Evolutionary conservation across 2,329 filamentous ascomycete species (phyloP), one percentile per base, ranked within the genome.

Genomic region (Dichotomopilus funicola): DNA sequence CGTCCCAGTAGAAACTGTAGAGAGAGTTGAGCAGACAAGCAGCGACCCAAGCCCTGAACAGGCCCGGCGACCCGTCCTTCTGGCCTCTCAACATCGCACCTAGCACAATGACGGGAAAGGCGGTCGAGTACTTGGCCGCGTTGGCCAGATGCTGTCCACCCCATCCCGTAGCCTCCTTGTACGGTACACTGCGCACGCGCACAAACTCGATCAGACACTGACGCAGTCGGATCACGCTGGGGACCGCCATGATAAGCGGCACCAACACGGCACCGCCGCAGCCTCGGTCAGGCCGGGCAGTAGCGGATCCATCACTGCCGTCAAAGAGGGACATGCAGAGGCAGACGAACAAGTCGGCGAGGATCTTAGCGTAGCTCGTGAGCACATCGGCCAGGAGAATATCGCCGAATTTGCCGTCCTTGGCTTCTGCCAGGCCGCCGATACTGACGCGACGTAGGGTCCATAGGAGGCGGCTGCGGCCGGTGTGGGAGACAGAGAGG

Each of bases 1-100:
- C 85, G 66, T 99, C 94, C 94, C 94, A 99, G 77, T 94, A 99
- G 75, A 97, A 97, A n/a, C 88, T 91, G 73, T 96, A 99, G 45
- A 88, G 76, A 11, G 89, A 95, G 71, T 99, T 96, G 64, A 94
- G 67, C 37, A 90, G 75, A 35, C 89, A 87, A 44, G 87, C 87
- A 38, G 80, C 72, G 35, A 95, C 75, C 85, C 89, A 94, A 48
- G 75, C 73, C 42, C 75, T 75, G 68, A 82, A 79, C 55, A 81
- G 67, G 0, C 68, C 65, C 3, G 73, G 8, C 64, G 69, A 27
- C 68, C 70, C 38, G 68, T 67, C 11, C 71, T 71, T 42, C 69
- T 80, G 78, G 75, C 69, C 83, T 58, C 88, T 80, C 73, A 91
- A 85, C 66, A 94, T 71, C 1, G 90, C 85, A 57, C 83, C 86